Conservation (phyloP, 192 early-diverging fungal species). For the Gonapodya sp. region DNA sequence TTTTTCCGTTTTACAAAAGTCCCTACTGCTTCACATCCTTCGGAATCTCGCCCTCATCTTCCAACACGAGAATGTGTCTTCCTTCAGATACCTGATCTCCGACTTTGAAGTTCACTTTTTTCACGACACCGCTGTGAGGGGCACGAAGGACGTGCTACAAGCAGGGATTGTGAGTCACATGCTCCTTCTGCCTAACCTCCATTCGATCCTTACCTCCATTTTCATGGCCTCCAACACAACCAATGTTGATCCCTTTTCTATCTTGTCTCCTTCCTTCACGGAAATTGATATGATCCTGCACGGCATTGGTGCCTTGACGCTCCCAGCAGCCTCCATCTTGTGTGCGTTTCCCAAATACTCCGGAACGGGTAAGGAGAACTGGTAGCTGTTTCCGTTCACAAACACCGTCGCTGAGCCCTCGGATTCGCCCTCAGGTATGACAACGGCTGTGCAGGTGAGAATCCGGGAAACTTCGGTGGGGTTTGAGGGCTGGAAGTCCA, state of each 20-base stretch:
- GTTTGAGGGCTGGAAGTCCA: neutral
- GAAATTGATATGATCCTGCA: constrained; percentile 62
- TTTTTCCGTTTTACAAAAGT: no score
- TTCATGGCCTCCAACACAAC: constrained; percentile 96
- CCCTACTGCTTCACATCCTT: no score
- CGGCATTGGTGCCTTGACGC: constrained; percentile 88
- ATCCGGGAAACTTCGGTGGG: neutral
- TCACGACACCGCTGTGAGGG: constrained; percentile 59
- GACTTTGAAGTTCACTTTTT: constrained; percentile 65
- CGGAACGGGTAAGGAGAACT: constrained; percentile 46
- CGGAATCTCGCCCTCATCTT: neutral
- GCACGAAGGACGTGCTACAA: constrained; percentile 72
- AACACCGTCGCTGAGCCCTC: constrained; percentile 18
- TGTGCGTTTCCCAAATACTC: constrained; percentile 35
- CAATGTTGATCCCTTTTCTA: constrained; percentile 70
- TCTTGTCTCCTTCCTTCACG: constrained; percentile 62
- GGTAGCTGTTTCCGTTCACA: constrained; percentile 31
- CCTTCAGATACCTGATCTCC: constrained; percentile 84
- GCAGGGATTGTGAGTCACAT: neutral
- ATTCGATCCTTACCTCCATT: constrained; percentile 65
- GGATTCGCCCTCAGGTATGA: constrained; percentile 13
- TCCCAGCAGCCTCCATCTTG: constrained; percentile 37
- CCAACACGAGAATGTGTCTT: constrained; percentile 17
- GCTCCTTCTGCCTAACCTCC: neutral
- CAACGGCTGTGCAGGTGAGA: neutral